Base-by-base conservation (phyloP, 169 alveolate species). In the Babesia ovata region DNA sequence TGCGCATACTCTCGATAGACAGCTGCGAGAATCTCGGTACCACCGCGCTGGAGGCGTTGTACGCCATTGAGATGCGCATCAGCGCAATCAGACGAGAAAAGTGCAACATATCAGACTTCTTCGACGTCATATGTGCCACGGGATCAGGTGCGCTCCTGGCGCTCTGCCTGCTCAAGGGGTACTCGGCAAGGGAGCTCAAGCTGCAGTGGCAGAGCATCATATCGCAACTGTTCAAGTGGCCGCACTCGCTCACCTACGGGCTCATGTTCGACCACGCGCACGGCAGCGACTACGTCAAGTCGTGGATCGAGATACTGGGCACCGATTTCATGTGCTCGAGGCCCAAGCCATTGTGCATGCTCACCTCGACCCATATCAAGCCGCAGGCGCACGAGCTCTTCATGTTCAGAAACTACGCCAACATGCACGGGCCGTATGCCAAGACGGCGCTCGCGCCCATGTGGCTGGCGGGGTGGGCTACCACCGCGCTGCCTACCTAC, bases 401-500 rank as follows among this genome's bases (percentile, higher is more conserved):
- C 61, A 63, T 91, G n/a, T 56, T 91, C 50, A 46, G 95, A 56
- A 91, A 91, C 75, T 91, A 91, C 63, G 54, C 70, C 59, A 65
- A 70, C 61, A 81, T 70, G 70, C 86, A 72, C 53, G 88, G 83
- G 19, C 46, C 92, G n/a, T 72, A 85, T 42, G 88, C 66, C 29
- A 92, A 93, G n/a, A 79, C 86, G 24, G 67, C 88, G 58, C 69
- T 84, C 58, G 79, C 91, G n/a, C 95, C 95, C 19, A 75, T 91
- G 76, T 91, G 95, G 95, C 70, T 91, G 21, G 95, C 93, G 42
- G 95, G 91, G 29, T 91, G 95, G 95, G 91, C 95, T 26, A 75
- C 95, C 53, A 78, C 83, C 45, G 85, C 95, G 12, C 77, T 92
- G 14, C 95, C 95, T 19, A 91, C 95, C 36, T 91, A 90, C 81